Conservation (phyloP, 1,284 basidiomycete species). For the Ustilago bromivora region DNA sequence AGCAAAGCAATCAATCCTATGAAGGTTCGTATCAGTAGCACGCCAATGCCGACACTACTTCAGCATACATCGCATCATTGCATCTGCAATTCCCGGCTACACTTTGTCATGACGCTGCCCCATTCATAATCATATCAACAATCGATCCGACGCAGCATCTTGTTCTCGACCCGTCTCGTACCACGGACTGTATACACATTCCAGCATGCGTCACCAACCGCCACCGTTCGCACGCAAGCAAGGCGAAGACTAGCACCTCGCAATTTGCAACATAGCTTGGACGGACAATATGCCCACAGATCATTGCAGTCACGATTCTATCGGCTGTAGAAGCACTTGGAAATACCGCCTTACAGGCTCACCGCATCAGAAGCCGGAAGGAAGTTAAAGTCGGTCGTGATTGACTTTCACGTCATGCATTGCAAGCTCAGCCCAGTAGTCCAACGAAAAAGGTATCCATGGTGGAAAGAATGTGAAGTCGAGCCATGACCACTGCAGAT, state of each 20-base stretch:
- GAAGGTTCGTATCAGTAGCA: constrained; percentile 60
- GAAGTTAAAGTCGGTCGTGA: no score
- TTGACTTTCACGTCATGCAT: background rate
- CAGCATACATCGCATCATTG: constrained; percentile 11
- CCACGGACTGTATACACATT: background rate
- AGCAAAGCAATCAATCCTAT: constrained; percentile 69
- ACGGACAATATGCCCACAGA: background rate
- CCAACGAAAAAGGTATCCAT: background rate
- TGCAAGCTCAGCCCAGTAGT: background rate
- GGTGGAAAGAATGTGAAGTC: background rate
- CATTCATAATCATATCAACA: background rate
- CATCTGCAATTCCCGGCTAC: constrained; percentile 1
- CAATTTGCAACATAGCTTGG: no score
- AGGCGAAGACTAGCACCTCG: background rate
- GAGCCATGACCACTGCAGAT: background rate
- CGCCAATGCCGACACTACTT: background rate
- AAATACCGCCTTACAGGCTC: no score
- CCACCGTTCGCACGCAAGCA: background rate
- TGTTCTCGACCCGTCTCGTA: background rate
- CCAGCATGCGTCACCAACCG: background rate
- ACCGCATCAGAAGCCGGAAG: background rate
- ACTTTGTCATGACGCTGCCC: background rate
- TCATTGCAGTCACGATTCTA: background rate
- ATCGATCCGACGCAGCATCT: background rate
- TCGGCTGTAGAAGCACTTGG: no score